Conservation (phyloP, 75 land plant species). For the Azolla pinnata region DNA sequence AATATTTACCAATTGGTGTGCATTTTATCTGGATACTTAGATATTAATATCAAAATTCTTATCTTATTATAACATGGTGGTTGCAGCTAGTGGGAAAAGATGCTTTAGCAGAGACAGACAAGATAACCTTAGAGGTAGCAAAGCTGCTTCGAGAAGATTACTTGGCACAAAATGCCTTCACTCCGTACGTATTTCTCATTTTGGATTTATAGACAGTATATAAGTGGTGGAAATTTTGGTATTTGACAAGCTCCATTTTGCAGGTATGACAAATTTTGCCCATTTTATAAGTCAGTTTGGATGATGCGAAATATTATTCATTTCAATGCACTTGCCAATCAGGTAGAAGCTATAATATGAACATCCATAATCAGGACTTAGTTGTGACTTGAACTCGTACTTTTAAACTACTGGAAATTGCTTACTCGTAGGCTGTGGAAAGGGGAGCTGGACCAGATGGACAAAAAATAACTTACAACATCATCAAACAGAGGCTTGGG, state of each 20-base stretch:
- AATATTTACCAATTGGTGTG: too few relatives aligned
- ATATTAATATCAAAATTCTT: too few relatives aligned
- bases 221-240: too few relatives aligned
- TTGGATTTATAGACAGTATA: too few relatives aligned
- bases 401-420: too few relatives aligned
- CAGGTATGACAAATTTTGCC: slow-evolving; percentile 97
- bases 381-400: too few relatives aligned
- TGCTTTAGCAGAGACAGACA: slow-evolving; percentile 91
- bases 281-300: slow-evolving; percentile 98
- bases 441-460: slow-evolving; percentile 91
- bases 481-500: slow-evolving; percentile 80
- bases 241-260: too few relatives aligned
- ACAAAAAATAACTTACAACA: slow-evolving; percentile 85
- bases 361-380: too few relatives aligned
- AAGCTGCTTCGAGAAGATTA: slow-evolving; percentile 96
- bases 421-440: slow-evolving; percentile 77
- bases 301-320: slow-evolving; percentile 99
- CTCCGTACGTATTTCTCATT: slow-evolving; percentile 48
- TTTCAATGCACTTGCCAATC: slow-evolving; percentile 80
- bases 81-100: slow-evolving; percentile 97
- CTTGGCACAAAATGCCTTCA: slow-evolving; percentile 97
- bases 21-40: too few relatives aligned
- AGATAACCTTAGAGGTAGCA: slow-evolving; percentile 86
- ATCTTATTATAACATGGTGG: background rate
- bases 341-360: too few relatives aligned